phyloP scores from a whole-genome alignment of 805 yeast genomes.

The Cephaloascus albidus region DNA sequence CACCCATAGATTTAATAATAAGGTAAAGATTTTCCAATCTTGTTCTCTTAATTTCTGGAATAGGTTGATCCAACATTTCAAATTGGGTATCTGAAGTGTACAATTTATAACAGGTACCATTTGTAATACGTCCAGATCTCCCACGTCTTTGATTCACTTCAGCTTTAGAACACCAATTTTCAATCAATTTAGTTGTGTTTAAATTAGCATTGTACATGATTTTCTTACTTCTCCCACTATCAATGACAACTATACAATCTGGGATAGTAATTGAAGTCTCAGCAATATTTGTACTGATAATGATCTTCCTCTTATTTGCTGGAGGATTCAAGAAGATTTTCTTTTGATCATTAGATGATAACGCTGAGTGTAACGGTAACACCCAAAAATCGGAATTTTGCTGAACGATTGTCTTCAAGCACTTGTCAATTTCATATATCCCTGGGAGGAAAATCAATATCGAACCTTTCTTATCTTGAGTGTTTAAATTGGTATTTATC shows the following conservation, averaged over 20 bases:
- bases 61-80: slow-evolving; percentile 60
- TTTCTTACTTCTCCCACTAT: slow-evolving; percentile 77
- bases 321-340: slow-evolving; percentile 57
- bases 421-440: slow-evolving; percentile 71
- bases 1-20: slow-evolving; percentile 84
- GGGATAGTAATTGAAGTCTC: slow-evolving; percentile 96
- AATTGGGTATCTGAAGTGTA: slow-evolving; percentile 52
- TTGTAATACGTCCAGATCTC: slow-evolving; percentile 93
- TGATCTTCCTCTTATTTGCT: slow-evolving; percentile 56
- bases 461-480: slow-evolving; percentile 49
- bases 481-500: slow-evolving; percentile 39
- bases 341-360: slow-evolving; percentile 75
- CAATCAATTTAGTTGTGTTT: slow-evolving; percentile 64
- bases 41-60: slow-evolving; percentile 84
- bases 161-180: slow-evolving; percentile 83
- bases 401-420: slow-evolving; percentile 34
- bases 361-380: slow-evolving; percentile 83
- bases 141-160: slow-evolving; percentile 90
- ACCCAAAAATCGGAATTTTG: slow-evolving; percentile 22
- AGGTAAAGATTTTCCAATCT: slow-evolving; percentile 77
- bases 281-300: slow-evolving; percentile 89
- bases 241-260: slow-evolving; percentile 88
- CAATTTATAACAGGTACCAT: slow-evolving; percentile 75
- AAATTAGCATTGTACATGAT: slow-evolving; percentile 59
- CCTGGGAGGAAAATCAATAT: slow-evolving; percentile 86